phyloP scores from a whole-genome alignment of 768 basidiomycete species.

The Tylopilus sp. region DNA sequence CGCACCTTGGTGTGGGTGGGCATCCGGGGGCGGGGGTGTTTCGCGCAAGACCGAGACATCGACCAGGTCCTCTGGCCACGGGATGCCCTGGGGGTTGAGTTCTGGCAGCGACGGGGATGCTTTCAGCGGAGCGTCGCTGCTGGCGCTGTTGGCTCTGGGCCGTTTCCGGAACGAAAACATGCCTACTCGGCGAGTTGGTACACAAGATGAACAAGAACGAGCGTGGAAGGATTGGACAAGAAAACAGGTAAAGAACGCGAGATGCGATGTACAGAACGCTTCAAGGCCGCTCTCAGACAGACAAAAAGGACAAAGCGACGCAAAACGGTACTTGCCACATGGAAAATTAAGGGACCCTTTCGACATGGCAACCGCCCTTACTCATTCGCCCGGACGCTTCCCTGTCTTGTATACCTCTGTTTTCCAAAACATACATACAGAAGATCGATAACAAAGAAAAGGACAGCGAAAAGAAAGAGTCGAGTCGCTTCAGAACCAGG shows the following conservation, averaged over 20 bases:
- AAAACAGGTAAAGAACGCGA: constrained; percentile 25
- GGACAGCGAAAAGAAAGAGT: constrained; percentile 5
- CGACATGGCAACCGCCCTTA: constrained; percentile 27
- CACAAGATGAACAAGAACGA: constrained; percentile 24
- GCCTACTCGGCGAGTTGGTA: constrained; percentile 17
- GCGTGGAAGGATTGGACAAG: constrained; percentile 22
- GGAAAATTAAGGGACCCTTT: constrained; percentile 21
- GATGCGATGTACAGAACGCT: constrained; percentile 15
- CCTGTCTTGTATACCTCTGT: constrained; percentile 12
- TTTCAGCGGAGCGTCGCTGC: constrained; percentile 43
- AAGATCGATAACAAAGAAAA: constrained; percentile 26
- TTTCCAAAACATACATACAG: constrained; percentile 34
- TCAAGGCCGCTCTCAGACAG: constrained; percentile 15
- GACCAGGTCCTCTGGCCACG: constrained; percentile 83
- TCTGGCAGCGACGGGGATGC: constrained; percentile 82
- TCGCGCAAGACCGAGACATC: constrained; percentile 65
- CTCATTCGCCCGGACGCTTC: not conserved
- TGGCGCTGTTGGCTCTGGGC: constrained; percentile 46
- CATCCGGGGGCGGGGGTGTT: constrained; percentile 29
- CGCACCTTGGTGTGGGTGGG: constrained; percentile 58
- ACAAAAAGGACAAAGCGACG: constrained; percentile 9
- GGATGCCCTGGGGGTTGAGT: constrained; percentile 68
- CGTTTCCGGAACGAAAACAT: constrained; percentile 79
- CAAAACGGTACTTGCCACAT: constrained; percentile 1
- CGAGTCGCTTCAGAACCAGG: constrained; percentile 14